Evolutionary conservation across 2,329 filamentous ascomycete genomes (phyloP).

Genomic region (Ustilaginoidea virens): DNA sequence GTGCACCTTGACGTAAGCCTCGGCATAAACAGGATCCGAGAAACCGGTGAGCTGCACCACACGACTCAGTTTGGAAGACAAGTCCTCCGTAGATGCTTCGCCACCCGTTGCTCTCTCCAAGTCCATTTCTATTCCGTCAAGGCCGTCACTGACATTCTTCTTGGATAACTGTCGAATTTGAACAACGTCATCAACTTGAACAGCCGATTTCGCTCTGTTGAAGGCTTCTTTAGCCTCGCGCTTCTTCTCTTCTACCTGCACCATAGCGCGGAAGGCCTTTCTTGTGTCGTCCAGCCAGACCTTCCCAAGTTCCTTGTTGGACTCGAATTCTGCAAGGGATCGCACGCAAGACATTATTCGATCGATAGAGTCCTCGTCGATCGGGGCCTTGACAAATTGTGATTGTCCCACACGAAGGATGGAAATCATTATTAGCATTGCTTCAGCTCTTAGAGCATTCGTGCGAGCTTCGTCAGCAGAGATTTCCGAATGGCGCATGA

Average conservation of each 20-base stretch:
- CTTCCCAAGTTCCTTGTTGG: constrained; percentile 79
- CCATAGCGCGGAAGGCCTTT: constrained; percentile 93
- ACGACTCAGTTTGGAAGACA: constrained; percentile 85
- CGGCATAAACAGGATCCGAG: constrained; percentile 96
- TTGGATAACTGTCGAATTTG: constrained; percentile 84
- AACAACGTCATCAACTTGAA: constrained; percentile 92
- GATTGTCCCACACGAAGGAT: constrained; percentile 96
- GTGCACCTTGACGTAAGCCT: constrained; percentile 96
- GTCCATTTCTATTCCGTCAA: constrained; percentile 77
- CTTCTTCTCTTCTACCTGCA: constrained; percentile 95
- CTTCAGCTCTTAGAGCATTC: constrained; percentile 86
- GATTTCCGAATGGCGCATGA: constrained; percentile 93
- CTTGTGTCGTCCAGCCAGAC: constrained; percentile 91
- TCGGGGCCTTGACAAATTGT: constrained; percentile 94
- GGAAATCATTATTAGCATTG: constrained; percentile 99
- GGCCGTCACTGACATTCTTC: constrained; percentile 69
- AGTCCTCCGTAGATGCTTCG: constrained; percentile 66
- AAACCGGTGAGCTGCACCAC: constrained; percentile 97
- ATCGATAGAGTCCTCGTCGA: constrained; percentile 97
- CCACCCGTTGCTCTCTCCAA: constrained; percentile 89
- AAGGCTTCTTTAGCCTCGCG: constrained; percentile 84
- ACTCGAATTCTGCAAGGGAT: constrained; percentile 74
- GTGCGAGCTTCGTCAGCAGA: constrained; percentile 74
- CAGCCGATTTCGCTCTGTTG: constrained; percentile 82
- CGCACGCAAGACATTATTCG: constrained; percentile 96